Base-by-base conservation (phyloP, 177 flowering plant species). In the Vitis hybrid region DNA sequence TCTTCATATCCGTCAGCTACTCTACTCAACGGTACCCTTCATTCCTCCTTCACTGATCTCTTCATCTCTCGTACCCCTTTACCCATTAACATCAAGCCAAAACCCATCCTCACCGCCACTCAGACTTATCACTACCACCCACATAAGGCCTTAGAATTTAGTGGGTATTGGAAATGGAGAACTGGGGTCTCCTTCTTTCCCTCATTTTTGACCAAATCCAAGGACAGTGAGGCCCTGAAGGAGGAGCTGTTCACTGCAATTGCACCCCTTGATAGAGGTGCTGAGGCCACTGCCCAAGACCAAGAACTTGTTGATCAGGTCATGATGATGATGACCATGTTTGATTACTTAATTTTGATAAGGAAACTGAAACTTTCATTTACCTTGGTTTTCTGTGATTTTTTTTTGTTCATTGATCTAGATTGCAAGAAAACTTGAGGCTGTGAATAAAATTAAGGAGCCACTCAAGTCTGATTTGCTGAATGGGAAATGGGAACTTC, bases 401-500 rank as follows among this genome's bases (percentile, higher is more conserved):
- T 22, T 3, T 56, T 63, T 26, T 26, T 20, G 15, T 68, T 73
- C 31, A 65, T 69, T 34, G 45, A 34, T 5, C 8, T 65, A 87
- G 91, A 80, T 85, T 72, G 80, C 82, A 31, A 73, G 83, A 12
- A 77, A 82, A 55, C 75, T 85, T 3, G 90, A 87, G 74, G 83
- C 83, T 48, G 74, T 76, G 7, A 87, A 81, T 82, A 65, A 80
- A 12, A 76, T 79, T 18, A 82, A 82, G 76, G 81, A 78, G 61
- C 86, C 90, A 16, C 82, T 87, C 29, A 81, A 85, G 57, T 83
- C 90, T 65, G 73, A 74, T 75, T 72, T 85, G 54, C 77, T 87
- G 53, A 73, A 85, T 77, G 88, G 88, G 26, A 85, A 85, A 64
- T 87, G 91, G 88, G 88, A 87, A 63, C 88, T 87, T 45, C 67